Evolutionary conservation across 2,329 filamentous ascomycete species (phyloP).

Genomic region (Teratosphaeria gauchensis): DNA sequence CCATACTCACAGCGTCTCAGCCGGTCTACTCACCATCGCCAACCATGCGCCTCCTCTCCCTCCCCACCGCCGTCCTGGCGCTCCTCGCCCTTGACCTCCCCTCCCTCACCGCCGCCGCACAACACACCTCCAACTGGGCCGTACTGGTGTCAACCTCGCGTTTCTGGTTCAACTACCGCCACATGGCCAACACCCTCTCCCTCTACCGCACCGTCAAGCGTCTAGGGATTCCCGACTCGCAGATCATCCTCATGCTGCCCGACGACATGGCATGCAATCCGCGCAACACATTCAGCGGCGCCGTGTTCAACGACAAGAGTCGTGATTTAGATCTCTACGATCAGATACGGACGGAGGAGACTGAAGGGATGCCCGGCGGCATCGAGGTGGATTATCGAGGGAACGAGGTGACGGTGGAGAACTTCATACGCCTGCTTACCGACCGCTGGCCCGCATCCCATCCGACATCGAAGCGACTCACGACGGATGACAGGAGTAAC

Average conservation of each 20-base stretch:
- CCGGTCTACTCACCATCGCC: neutral
- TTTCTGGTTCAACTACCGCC: conserved; percentile 99
- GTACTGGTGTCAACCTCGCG: conserved; percentile 97
- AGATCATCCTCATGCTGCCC: conserved; percentile 99
- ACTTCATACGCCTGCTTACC: conserved; percentile 90
- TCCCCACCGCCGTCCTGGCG: conserved; percentile 18
- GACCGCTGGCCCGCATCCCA: conserved; percentile 92
- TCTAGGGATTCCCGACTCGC: conserved; percentile 91
- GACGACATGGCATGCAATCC: conserved; percentile 99
- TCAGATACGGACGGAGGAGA: conserved; percentile 39
- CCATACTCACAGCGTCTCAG: neutral
- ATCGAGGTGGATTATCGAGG: conserved; percentile 98
- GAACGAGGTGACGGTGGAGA: conserved; percentile 98
- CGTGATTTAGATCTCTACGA: conserved; percentile 93
- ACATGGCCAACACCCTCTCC: conserved; percentile 93
- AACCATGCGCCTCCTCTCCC: conserved; percentile 17
- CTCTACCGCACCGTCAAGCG: conserved; percentile 97
- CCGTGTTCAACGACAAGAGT: conserved; percentile 96
- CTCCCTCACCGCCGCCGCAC: conserved; percentile 46
- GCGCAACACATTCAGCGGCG: conserved; percentile 93
- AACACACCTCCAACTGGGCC: conserved; percentile 96
- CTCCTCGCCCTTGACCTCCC: conserved; percentile 11
- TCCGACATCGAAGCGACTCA: conserved; percentile 81
- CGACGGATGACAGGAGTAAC: conserved; percentile 93
- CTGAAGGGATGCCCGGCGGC: conserved; percentile 24